phyloP scores from a whole-genome alignment of 768 basidiomycete genomes.

The Suillus decipiens region DNA sequence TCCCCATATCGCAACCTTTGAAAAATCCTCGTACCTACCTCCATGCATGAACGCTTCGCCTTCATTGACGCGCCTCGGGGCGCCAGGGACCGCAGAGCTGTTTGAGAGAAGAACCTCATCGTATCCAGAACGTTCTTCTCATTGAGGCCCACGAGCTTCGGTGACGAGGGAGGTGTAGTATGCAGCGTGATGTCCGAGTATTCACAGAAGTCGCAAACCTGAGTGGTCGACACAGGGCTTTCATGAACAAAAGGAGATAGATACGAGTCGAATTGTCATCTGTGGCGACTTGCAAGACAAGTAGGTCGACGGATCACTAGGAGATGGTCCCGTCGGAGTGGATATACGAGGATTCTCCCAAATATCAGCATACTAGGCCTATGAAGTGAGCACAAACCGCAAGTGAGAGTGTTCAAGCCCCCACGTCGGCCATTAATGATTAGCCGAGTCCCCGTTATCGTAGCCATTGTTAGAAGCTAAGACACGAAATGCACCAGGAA shows the following conservation, averaged over 20 bases:
- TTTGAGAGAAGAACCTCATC: background rate
- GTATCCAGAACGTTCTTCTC: constrained; percentile 7
- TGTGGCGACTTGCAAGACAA: constrained; percentile 16
- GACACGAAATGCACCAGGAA: too few species aligned
- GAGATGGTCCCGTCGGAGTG: background rate
- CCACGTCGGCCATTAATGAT: too few species aligned
- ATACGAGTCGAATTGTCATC: constrained; percentile 1
- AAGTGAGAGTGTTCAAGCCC: too few species aligned
- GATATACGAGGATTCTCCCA: background rate
- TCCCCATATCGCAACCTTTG: constrained; percentile 2
- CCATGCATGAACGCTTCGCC: background rate
- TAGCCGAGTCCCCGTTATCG: too few species aligned
- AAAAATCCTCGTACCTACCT: background rate
- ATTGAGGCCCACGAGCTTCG: constrained; percentile 17
- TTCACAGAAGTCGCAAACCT: constrained; percentile 29
- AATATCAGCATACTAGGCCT: background rate
- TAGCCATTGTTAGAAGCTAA: too few species aligned
- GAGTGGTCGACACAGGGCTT: constrained; percentile 13
- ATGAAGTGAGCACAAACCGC: background rate
- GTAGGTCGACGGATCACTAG: constrained; percentile 11
- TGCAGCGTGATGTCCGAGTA: constrained; percentile 34
- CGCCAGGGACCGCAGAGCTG: background rate
- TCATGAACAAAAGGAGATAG: constrained; percentile 7
- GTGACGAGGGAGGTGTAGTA: constrained; percentile 32
- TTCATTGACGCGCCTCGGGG: background rate